Conservation (phyloP, 2,329 filamentous ascomycete genomes). For the Aspergillus pseudonomiae region DNA sequence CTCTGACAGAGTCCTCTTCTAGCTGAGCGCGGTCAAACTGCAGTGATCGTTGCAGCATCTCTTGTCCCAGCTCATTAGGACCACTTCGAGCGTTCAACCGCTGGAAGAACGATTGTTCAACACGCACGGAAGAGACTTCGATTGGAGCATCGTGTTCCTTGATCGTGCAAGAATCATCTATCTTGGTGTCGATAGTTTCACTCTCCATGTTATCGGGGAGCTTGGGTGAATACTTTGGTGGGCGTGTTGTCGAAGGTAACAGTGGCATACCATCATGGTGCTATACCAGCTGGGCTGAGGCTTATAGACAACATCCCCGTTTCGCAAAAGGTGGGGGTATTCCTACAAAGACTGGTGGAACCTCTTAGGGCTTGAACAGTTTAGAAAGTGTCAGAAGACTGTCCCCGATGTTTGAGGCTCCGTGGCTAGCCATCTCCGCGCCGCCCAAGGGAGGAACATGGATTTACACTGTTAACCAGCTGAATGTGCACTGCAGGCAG, state of each 20-base stretch:
- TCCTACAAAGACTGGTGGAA: not conserved
- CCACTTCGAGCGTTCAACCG: not conserved
- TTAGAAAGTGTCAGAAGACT: not conserved
- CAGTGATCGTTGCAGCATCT: not conserved
- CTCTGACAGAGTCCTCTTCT: not conserved
- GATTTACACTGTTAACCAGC: not conserved
- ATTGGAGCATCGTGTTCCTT: not conserved
- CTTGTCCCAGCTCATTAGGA: not conserved
- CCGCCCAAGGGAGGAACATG: not conserved
- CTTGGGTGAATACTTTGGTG: not conserved
- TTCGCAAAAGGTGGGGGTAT: not conserved
- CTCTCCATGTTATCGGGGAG: not conserved
- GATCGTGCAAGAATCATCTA: not conserved
- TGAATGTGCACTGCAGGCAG: not conserved
- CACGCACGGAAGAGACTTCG: not conserved
- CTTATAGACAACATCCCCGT: not conserved
- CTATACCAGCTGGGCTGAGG: not conserved
- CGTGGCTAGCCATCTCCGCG: not conserved
- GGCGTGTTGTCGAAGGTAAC: not conserved
- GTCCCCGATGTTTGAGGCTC: not conserved
- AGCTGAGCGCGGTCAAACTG: not conserved
- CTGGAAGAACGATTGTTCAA: not conserved
- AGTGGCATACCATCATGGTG: not conserved
- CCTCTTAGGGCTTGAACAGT: not conserved
- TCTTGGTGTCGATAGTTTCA: not conserved